A percentile compares a stretch with the other conserved stretches of the same genome.
phyloP scores from a whole-genome alignment of 768 basidiomycete species.

The Lentinula raphanica region DNA sequence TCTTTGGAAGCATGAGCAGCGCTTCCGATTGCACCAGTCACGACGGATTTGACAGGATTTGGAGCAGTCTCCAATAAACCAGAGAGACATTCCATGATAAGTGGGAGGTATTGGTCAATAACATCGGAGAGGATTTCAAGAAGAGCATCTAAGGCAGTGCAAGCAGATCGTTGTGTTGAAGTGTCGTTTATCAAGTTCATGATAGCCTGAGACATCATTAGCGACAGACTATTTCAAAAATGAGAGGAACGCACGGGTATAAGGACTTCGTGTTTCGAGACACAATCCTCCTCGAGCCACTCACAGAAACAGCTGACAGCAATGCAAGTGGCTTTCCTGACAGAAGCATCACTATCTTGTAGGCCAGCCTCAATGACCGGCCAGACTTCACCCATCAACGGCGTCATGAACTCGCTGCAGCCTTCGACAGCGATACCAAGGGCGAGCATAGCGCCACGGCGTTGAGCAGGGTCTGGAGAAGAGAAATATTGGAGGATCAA shows the following conservation, averaged over 20 bases:
- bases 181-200: slow-evolving; percentile 87
- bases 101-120: slow-evolving; percentile 85
- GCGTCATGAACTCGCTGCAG: slow-evolving; percentile 96
- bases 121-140: slow-evolving; percentile 90
- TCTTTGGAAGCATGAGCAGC: slow-evolving; percentile 94
- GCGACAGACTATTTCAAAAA: neutral
- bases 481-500: slow-evolving; percentile 83
- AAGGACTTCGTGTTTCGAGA: slow-evolving; percentile 73
- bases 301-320: slow-evolving; percentile 96
- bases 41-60: slow-evolving; percentile 84
- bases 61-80: slow-evolving; percentile 84
- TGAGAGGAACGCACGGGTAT: slow-evolving; percentile 63
- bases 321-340: slow-evolving; percentile 93
- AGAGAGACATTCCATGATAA: slow-evolving; percentile 92
- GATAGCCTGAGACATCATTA: slow-evolving; percentile 52
- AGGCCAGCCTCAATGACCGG: slow-evolving; percentile 89
- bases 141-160: slow-evolving; percentile 92
- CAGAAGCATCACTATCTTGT: slow-evolving; percentile 73
- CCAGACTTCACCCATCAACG: slow-evolving; percentile 89
- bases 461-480: slow-evolving; percentile 69
- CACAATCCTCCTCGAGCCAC: slow-evolving; percentile 93
- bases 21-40: slow-evolving; percentile 96
- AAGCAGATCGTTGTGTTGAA: slow-evolving; percentile 86
- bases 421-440: slow-evolving; percentile 96
- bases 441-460: slow-evolving; percentile 92